A percentile compares a stretch with the other conserved stretches of the same genome.
Evolutionary conservation across 257 asterid genomes (phyloP).

Genomic region (Misopates orontium): DNA sequence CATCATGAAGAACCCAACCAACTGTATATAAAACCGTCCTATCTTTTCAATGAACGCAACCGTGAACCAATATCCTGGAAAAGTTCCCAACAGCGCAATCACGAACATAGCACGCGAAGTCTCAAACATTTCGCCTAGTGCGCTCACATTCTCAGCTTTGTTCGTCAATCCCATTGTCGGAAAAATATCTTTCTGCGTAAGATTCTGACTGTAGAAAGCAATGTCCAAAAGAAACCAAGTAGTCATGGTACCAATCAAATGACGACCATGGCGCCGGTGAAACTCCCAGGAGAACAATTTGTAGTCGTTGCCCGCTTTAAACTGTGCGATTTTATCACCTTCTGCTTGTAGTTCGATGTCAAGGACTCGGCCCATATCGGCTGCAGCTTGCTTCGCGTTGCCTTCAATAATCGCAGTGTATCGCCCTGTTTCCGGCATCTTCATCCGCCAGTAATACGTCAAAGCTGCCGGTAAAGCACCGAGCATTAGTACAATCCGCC

Average conservation of each 20-base stretch:
- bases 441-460: slow-evolving; percentile 46
- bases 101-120: slow-evolving; percentile 49
- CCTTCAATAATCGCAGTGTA: slow-evolving; percentile 46
- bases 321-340: slow-evolving; percentile 28
- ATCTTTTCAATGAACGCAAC: slow-evolving; percentile 38
- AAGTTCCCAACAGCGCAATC: slow-evolving; percentile 38
- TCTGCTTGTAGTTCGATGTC: slow-evolving; percentile 40
- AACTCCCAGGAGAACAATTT: slow-evolving; percentile 31
- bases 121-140: slow-evolving; percentile 38
- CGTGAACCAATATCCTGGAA: slow-evolving; percentile 44
- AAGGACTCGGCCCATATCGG: slow-evolving; percentile 41
- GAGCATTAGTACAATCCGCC: slow-evolving; percentile 42
- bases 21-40: slow-evolving; percentile 39
- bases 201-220: slow-evolving; percentile 38
- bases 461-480: slow-evolving; percentile 40
- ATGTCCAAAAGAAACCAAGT: slow-evolving; percentile 40
- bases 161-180: slow-evolving; percentile 35
- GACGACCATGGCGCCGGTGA: slow-evolving; percentile 32
- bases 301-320: slow-evolving; percentile 35
- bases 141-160: slow-evolving; percentile 24
- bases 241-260: slow-evolving; percentile 30
- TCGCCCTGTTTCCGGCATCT: slow-evolving; percentile 46
- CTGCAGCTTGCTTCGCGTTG: slow-evolving; percentile 42
- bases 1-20: slow-evolving; percentile 46
- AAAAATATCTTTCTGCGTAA: slow-evolving; percentile 38